phyloP scores from a whole-genome alignment of 768 basidiomycete genomes.

The Lactarius tabidus region DNA sequence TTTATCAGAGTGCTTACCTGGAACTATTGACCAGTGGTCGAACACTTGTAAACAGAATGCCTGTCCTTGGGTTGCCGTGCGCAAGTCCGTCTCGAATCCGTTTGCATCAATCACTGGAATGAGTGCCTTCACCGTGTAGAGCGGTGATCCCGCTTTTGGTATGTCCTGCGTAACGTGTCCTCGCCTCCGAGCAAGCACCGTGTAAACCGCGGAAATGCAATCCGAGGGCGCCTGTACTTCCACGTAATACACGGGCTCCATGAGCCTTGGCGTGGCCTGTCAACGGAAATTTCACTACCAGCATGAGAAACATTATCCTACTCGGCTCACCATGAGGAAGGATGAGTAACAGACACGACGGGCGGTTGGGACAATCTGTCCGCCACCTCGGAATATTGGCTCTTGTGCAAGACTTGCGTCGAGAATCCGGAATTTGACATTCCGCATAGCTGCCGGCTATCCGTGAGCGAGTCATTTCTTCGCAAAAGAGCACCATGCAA shows the following conservation, averaged over 20 bases:
- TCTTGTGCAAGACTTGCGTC: conserved; percentile 92
- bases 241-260: conserved; percentile 98
- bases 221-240: conserved; percentile 99
- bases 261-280: conserved; percentile 88
- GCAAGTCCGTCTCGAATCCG: conserved; percentile 96
- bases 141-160: conserved; percentile 94
- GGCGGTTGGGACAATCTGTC: conserved; percentile 98
- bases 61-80: conserved; percentile 97
- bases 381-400: conserved; percentile 96
- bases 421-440: conserved; percentile 95
- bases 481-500: conserved; percentile 27
- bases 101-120: conserved; percentile 99
- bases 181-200: conserved; percentile 94
- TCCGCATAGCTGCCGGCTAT: conserved; percentile 76
- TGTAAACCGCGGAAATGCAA: conserved; percentile 97
- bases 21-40: conserved; percentile 99
- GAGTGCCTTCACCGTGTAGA: conserved; percentile 97
- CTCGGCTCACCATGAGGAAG: conserved; percentile 82
- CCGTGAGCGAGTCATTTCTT: conserved; percentile 1
- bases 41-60: conserved; percentile 98
- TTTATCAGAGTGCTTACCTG: conserved; percentile 51
- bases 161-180: conserved; percentile 99
- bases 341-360: conserved; percentile 98
- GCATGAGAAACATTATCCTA: not conserved
- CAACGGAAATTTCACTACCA: conserved; percentile 2